A percentile compares a stretch with the other conserved stretches of the same genome.
Conservation (phyloP, 768 basidiomycete species). For the Zangia roseola region DNA sequence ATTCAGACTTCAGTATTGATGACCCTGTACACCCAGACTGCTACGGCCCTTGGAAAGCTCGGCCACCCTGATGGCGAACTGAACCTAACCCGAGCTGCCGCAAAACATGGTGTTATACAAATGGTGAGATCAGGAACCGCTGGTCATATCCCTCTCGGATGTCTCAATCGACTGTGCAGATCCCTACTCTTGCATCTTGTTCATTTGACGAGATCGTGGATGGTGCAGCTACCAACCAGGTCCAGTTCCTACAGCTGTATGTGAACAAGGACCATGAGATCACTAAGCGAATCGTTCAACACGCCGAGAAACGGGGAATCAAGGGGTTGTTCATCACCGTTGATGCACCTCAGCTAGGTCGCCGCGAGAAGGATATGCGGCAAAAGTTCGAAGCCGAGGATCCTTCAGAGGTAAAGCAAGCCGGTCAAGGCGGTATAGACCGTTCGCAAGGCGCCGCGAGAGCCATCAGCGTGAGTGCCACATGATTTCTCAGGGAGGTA, state of each 20-base stretch:
- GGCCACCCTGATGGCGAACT: constrained; percentile 96
- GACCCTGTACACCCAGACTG: constrained; percentile 43
- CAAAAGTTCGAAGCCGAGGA: constrained; percentile 88
- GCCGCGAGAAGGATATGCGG: constrained; percentile 95
- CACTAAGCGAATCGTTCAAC: constrained; percentile 83
- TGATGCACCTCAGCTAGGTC: constrained; percentile 93
- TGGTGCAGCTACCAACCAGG: constrained; percentile 73
- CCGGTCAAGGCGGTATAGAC: constrained; percentile 56
- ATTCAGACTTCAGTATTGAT: not conserved
- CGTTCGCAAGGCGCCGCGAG: constrained; percentile 90
- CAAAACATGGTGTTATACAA: constrained; percentile 71
- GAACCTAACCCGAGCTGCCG: constrained; percentile 86
- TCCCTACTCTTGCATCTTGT: constrained; percentile 93
- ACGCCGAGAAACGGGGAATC: constrained; percentile 88
- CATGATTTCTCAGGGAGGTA: not conserved
- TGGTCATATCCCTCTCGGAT: not conserved
- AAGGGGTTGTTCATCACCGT: constrained; percentile 97
- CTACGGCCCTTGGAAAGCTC: constrained; percentile 89
- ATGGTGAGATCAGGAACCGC: constrained; percentile 44
- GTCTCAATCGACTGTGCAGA: constrained; percentile 44
- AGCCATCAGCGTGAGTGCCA: constrained; percentile 74
- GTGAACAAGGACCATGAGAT: constrained; percentile 89
- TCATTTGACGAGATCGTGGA: constrained; percentile 96
- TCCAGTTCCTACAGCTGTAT: constrained; percentile 84
- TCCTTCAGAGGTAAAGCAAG: constrained; percentile 41